Conservation (phyloP, 2,329 filamentous ascomycete species). For the Aspergillus ustus region DNA sequence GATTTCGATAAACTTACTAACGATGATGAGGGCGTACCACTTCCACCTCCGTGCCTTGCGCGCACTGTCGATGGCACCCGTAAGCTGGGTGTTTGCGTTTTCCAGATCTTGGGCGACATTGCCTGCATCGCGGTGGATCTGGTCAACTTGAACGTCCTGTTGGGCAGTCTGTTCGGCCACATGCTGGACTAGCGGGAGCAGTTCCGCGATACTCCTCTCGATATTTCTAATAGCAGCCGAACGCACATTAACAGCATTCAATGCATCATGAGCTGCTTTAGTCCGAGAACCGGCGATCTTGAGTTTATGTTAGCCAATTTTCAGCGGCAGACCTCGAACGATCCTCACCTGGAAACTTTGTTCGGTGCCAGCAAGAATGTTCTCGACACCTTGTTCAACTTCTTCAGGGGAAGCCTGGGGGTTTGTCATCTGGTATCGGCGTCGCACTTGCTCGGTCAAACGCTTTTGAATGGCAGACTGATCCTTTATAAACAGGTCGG, state of each 20-base stretch:
- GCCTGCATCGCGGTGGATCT: conserved; percentile 86
- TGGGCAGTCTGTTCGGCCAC: conserved; percentile 84
- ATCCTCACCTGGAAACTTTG: conserved; percentile 82
- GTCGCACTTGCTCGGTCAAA: conserved; percentile 79
- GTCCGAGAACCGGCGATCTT: conserved; percentile 54
- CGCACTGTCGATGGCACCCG: conserved; percentile 79
- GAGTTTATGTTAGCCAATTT: not conserved
- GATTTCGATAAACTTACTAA: conserved; percentile 51
- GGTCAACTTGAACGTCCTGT: conserved; percentile 78
- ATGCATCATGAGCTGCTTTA: conserved; percentile 78
- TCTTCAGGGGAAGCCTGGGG: conserved; percentile 80
- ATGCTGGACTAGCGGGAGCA: conserved; percentile 86
- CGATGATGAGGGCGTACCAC: conserved; percentile 89
- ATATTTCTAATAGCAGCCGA: conserved; percentile 91
- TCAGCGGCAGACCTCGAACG: not conserved
- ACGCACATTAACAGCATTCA: conserved; percentile 76
- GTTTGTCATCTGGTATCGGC: conserved; percentile 88
- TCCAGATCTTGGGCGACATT: conserved; percentile 83
- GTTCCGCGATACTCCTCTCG: conserved; percentile 83
- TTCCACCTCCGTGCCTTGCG: conserved; percentile 86
- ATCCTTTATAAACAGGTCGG: conserved; percentile 78
- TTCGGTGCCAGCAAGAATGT: conserved; percentile 63
- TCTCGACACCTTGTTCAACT: conserved; percentile 76
- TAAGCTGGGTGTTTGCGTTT: conserved; percentile 83
- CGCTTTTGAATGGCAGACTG: conserved; percentile 81